Conservation (phyloP, 163 green algal genomes). For the Scenedesmus sp. region DNA sequence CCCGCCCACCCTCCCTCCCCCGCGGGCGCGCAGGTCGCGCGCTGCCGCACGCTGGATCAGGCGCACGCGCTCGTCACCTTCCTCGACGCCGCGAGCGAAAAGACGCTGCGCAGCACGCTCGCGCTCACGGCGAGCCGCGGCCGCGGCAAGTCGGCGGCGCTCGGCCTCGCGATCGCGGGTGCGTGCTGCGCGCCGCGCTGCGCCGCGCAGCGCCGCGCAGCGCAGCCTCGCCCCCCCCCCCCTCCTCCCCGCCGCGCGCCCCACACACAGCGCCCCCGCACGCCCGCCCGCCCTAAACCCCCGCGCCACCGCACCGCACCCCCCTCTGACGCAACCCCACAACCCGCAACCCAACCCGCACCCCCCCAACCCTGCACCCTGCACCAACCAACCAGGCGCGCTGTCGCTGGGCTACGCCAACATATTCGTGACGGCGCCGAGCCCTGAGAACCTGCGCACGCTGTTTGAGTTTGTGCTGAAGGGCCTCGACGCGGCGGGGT, state of each 20-base stretch:
- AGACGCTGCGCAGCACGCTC: slow-evolving; percentile 93
- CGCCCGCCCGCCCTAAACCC: no score
- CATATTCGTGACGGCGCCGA: slow-evolving; percentile 98
- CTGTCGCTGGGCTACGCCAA: slow-evolving; percentile 95
- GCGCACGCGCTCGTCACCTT: slow-evolving; percentile 95
- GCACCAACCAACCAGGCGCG: no score
- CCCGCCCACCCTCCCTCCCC: no score
- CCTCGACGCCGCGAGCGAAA: slow-evolving; percentile 95
- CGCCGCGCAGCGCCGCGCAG: no score
- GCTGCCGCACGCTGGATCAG: slow-evolving; percentile 74
- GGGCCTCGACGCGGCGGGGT: slow-evolving; percentile 85
- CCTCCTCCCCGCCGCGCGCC: no score
- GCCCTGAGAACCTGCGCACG: slow-evolving; percentile 96
- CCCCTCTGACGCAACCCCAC: no score
- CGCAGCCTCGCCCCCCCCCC: no score
- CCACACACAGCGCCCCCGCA: no score
- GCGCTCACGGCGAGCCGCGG: slow-evolving; percentile 93
- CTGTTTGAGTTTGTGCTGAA: slow-evolving; percentile 99
- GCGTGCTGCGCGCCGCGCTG: slow-evolving; percentile 9
- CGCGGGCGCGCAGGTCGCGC: slow-evolving; percentile 18
- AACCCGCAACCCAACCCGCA: no score
- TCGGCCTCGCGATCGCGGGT: slow-evolving; percentile 95
- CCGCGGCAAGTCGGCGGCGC: slow-evolving; percentile 91
- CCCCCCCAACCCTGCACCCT: no score
- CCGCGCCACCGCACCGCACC: no score